A percentile compares a stretch with the other conserved stretches of the same genome.
These are phyloP conservation scores for Sesbania bispinosa DNA, from an alignment of 306 rosid genomes.

Conservation along the genomic window DNA sequence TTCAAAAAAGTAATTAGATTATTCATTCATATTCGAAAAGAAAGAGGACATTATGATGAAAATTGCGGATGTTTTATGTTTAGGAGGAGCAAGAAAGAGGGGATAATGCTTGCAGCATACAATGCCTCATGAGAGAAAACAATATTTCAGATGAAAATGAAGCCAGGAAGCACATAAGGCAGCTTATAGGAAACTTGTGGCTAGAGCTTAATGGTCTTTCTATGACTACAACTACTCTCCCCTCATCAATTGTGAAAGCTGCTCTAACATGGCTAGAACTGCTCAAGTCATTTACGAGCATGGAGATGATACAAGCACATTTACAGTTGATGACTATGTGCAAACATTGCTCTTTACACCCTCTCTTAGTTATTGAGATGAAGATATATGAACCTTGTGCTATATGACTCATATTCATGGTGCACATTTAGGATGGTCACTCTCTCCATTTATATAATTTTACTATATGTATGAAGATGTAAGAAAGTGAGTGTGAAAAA, in stretches of 20 bases:
- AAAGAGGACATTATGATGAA: background rate
- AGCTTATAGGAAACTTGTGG: constrained; percentile 30
- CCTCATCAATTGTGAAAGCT: constrained; percentile 22
- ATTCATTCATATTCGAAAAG: background rate
- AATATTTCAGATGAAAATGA: constrained; percentile 22
- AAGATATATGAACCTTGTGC: background rate
- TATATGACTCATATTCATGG: no score
- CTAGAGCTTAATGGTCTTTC: constrained; percentile 29
- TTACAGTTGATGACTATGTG: constrained; percentile 37
- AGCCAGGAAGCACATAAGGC: constrained; percentile 30
- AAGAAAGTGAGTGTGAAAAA: no score
- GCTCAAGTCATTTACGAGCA: constrained; percentile 46
- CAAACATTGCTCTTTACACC: constrained; percentile 28
- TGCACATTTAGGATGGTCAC: no score
- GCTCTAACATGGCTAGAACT: constrained; percentile 44
- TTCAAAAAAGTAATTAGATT: no score
- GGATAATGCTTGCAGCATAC: constrained; percentile 35
- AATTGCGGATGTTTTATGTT: background rate
- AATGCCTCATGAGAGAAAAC: constrained; percentile 31
- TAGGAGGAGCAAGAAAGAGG: constrained; percentile 49
- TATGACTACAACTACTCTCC: constrained; percentile 1
- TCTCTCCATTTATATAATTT: no score
- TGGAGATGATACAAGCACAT: constrained; percentile 37
- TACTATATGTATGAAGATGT: no score
- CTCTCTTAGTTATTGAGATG: background rate